Evolutionary conservation across 1,139 yeast genomes (phyloP), one percentile per base, ranked within the genome.

Genomic region (Yamadazyma pseudoaaseri): DNA sequence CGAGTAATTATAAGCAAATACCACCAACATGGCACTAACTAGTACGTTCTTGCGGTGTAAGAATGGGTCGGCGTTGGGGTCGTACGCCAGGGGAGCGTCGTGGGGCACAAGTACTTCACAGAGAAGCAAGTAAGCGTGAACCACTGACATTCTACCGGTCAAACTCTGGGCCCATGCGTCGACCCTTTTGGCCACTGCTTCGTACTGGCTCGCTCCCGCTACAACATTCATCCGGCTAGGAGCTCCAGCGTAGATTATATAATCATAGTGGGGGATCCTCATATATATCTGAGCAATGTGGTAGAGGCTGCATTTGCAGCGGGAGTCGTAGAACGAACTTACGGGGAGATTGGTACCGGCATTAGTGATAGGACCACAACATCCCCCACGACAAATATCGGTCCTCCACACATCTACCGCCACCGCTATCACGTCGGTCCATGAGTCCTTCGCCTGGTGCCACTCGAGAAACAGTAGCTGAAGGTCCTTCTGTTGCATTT

Each of bases 191-290:
- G 62, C 68, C 26, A 73, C 81, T 14, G 63, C 62, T 42, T 60
- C 63, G 43, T 73, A 71, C 45, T 72, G 87, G 29, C 62, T 56
- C 2, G 60, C 55, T 4, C 73, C 70, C 1, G 85, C 81, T 26
- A 67, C 70, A 20, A 82, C 89, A 51, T 81, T 83, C 81, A 83
- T 79, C 44, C 86, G 65, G 56, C 81, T 73, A 1, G 90, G 90
- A 5, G 86, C 85, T 1, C 95, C 95, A 3, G 87, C 82, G 51
- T 65, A 80, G 5, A 81, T 77, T 39, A 81, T 82, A 36, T 81
- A 73, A 51, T 85, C 94, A 54, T 81, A 77, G 43, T 82, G 86
- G 34, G 81, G 75, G 21, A 82, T 73, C 41, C 63, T 65, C 60
- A 84, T 70, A 23, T 76, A 73, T 14, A 83, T 73, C 49, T 82